phyloP scores from a whole-genome alignment of 345 rosid species.

The Bruguiera parviflora region DNA sequence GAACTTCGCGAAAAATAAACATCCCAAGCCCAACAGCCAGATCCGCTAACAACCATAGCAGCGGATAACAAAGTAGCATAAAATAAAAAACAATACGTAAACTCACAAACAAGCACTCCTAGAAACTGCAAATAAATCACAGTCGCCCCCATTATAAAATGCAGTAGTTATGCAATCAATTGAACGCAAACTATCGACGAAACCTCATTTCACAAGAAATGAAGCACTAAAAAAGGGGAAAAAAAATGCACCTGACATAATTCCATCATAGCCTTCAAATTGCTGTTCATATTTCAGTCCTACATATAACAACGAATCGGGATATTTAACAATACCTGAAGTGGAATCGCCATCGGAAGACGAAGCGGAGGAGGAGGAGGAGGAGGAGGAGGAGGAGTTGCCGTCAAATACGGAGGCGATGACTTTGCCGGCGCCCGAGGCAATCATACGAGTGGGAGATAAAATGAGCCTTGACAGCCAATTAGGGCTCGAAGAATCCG shows the following conservation, averaged over 20 bases:
- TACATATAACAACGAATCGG: not conserved
- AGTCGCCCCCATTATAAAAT: too few relatives aligned
- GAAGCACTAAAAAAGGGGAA: not conserved
- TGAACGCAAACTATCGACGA: not conserved
- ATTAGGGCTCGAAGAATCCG: constrained; percentile 56
- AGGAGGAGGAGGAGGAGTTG: constrained; percentile 52
- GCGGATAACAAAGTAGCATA: too few relatives aligned
- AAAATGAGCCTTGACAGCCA: constrained; percentile 77
- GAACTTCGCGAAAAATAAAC: too few relatives aligned
- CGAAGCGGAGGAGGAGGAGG: constrained; percentile 53
- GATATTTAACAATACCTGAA: constrained; percentile 36
- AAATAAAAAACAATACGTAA: too few relatives aligned
- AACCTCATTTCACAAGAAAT: not conserved
- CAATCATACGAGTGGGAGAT: constrained; percentile 73
- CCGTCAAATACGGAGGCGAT: constrained; percentile 62
- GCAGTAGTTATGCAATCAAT: too few relatives aligned
- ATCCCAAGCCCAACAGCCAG: too few relatives aligned
- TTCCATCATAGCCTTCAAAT: not conserved
- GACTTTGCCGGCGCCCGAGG: constrained; percentile 69
- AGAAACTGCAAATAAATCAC: too few relatives aligned
- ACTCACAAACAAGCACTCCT: too few relatives aligned
- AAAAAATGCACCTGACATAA: not conserved
- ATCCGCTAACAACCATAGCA: too few relatives aligned
- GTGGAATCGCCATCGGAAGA: constrained; percentile 27
- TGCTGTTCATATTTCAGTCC: not conserved